Conservation (phyloP, 2,329 filamentous ascomycete genomes). For the Zopfia rhizophila region DNA sequence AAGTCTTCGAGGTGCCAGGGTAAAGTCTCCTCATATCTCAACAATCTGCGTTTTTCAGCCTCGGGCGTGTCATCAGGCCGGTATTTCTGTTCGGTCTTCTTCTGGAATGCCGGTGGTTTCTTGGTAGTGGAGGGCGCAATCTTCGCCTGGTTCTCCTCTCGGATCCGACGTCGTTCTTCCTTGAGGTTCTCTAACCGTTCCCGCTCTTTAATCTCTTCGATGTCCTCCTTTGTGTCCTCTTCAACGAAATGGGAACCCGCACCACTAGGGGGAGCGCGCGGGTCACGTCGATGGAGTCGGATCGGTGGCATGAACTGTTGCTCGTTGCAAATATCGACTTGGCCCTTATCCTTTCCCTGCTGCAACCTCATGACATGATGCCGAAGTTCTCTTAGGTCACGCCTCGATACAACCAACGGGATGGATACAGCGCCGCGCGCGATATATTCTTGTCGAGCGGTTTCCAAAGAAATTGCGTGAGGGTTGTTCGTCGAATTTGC, state of each 20-base stretch:
- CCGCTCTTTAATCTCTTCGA: conserved; percentile 72
- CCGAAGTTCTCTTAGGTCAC: conserved; percentile 79
- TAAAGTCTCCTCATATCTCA: conserved; percentile 91
- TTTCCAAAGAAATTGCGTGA: conserved; percentile 17
- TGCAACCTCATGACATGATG: conserved; percentile 89
- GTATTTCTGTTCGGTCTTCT: conserved; percentile 88
- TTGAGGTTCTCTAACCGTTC: conserved; percentile 68
- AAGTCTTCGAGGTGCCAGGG: conserved; percentile 98
- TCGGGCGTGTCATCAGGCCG: conserved; percentile 80
- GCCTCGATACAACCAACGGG: conserved; percentile 85
- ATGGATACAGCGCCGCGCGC: conserved; percentile 53
- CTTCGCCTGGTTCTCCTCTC: conserved; percentile 87
- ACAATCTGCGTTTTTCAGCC: conserved; percentile 72
- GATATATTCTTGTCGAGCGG: background rate
- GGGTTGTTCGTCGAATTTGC: conserved; percentile 26
- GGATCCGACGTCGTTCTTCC: conserved; percentile 84
- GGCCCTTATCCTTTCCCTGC: conserved; percentile 59
- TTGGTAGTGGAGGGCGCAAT: conserved; percentile 85
- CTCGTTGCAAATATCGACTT: conserved; percentile 77
- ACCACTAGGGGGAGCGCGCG: conserved; percentile 68
- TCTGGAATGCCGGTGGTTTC: conserved; percentile 72
- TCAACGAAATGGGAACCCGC: conserved; percentile 49
- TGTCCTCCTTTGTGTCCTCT: conserved; percentile 71
- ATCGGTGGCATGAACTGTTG: conserved; percentile 88
- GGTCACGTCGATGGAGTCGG: conserved; percentile 87